Conservation (phyloP, 2,329 filamentous ascomycete genomes). For the Scedosporium apiospermum region DNA sequence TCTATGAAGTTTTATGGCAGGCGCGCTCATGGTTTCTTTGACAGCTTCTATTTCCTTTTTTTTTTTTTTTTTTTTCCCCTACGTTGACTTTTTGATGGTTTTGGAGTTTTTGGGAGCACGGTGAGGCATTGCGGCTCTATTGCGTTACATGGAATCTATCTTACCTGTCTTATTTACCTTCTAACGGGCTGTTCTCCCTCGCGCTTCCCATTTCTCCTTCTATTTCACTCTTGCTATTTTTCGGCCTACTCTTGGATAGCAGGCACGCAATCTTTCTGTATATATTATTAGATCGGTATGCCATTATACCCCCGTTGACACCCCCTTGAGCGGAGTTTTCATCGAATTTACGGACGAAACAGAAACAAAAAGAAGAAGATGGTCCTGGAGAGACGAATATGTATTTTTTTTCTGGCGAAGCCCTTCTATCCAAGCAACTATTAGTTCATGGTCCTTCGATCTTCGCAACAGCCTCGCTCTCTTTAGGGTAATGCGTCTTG, state of each 20-base stretch:
- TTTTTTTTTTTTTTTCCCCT: neutral
- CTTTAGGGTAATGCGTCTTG: too few relatives aligned
- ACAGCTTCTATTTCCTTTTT: neutral
- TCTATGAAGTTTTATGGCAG: neutral
- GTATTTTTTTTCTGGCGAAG: too few relatives aligned
- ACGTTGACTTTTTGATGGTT: neutral
- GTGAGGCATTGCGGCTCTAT: neutral
- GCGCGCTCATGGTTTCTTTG: neutral
- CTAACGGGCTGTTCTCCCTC: neutral
- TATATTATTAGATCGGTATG: neutral
- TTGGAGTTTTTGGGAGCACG: conserved; percentile 16
- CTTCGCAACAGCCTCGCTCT: too few relatives aligned
- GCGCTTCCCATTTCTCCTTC: neutral
- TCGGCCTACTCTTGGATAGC: neutral
- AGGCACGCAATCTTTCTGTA: neutral
- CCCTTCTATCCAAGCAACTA: too few relatives aligned
- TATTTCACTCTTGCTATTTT: neutral
- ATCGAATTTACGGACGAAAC: neutral
- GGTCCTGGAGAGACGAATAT: neutral
- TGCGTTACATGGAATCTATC: neutral
- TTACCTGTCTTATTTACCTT: neutral
- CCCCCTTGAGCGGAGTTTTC: neutral
- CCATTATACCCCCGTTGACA: neutral
- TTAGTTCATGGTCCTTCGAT: too few relatives aligned
- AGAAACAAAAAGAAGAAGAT: neutral